phyloP scores from a whole-genome alignment of 2,329 filamentous ascomycete genomes.

The Penicillium decumbens region DNA sequence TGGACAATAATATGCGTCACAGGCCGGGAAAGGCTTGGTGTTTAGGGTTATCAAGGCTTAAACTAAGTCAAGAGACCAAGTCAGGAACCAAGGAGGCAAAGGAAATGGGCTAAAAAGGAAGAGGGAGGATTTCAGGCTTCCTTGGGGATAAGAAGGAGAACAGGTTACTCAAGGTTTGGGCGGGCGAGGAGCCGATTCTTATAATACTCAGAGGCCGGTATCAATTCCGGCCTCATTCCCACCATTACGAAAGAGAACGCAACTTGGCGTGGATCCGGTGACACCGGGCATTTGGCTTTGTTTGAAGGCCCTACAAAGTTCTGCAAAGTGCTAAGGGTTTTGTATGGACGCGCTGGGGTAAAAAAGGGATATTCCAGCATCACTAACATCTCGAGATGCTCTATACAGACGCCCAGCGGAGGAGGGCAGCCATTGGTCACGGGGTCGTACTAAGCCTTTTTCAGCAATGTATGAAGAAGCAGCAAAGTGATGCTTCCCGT shows the following conservation, averaged over 20 bases:
- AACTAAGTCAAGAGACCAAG: slow-evolving; percentile 15
- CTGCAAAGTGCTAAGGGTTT: not conserved
- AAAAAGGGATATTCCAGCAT: slow-evolving; percentile 7
- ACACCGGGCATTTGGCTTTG: slow-evolving; percentile 14
- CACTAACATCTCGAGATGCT: slow-evolving; percentile 15
- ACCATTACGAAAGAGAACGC: slow-evolving; percentile 37
- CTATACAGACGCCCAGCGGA: slow-evolving; percentile 28
- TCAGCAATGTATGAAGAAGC: slow-evolving; percentile 3
- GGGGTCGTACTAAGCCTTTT: slow-evolving; percentile 28
- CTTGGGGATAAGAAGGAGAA: slow-evolving; percentile 16
- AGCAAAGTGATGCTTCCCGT: not conserved
- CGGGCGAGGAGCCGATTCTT: slow-evolving; percentile 36
- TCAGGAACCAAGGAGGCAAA: slow-evolving; percentile 11
- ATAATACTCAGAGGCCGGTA: slow-evolving; percentile 45
- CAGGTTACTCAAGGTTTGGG: slow-evolving; percentile 18
- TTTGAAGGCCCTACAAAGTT: slow-evolving; percentile 1
- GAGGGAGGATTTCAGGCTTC: slow-evolving; percentile 3
- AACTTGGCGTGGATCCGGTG: slow-evolving; percentile 25
- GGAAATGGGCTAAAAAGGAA: slow-evolving; percentile 18
- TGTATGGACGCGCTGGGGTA: not conserved
- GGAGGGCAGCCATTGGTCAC: slow-evolving; percentile 29
- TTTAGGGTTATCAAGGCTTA: slow-evolving; percentile 4
- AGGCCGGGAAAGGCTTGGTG: slow-evolving; percentile 1
- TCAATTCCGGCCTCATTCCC: slow-evolving; percentile 43
- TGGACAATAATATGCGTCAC: not conserved